phyloP scores from a whole-genome alignment of 768 basidiomycete species.

The Termitomyces eurrhizus region DNA sequence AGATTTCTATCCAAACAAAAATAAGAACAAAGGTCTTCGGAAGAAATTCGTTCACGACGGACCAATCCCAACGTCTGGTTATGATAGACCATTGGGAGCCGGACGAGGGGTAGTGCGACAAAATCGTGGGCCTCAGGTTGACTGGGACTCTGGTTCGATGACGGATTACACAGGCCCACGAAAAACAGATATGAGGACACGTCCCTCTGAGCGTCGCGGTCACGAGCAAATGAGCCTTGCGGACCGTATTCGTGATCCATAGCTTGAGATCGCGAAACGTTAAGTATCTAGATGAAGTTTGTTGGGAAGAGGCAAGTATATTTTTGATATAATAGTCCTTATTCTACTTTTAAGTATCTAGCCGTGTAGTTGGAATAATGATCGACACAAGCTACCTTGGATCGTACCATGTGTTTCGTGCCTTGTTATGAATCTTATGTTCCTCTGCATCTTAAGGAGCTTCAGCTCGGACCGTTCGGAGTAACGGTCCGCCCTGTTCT shows the following conservation, averaged over 20 bases:
- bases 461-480: constrained; percentile 6
- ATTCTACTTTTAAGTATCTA: background rate
- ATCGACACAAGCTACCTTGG: background rate
- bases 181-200: background rate
- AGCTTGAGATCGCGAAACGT: background rate
- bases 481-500: constrained; percentile 1
- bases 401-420: background rate
- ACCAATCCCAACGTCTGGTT: background rate
- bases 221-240: background rate
- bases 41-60: background rate
- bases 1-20: background rate
- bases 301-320: background rate
- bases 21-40: background rate
- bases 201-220: background rate
- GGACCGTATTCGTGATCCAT: constrained; percentile 10
- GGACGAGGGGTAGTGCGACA: constrained; percentile 1
- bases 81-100: background rate
- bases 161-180: background rate
- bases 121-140: background rate
- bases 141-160: background rate
- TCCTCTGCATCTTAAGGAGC: background rate
- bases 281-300: background rate
- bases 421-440: background rate
- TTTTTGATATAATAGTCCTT: background rate
- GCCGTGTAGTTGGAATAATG: background rate